Base-by-base conservation (phyloP, 2,329 filamentous ascomycete species). In the Venturia effusa region DNA sequence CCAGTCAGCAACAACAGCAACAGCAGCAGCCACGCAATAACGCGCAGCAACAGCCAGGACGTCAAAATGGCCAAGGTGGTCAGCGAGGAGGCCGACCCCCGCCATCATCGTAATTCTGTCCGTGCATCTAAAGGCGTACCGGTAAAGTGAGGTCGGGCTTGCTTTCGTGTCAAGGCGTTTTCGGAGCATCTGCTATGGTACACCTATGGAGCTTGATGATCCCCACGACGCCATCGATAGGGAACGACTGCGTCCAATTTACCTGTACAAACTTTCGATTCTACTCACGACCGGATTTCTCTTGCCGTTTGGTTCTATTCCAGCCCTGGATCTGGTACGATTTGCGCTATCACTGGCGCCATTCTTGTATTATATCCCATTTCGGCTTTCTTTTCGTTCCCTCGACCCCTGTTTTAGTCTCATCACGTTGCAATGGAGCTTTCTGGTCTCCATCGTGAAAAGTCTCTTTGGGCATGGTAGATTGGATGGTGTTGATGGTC, bases 21-120 rank as follows among this genome's bases (percentile, higher is more conserved):
- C 60, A 62, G 60, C 22, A 30, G 10, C 27, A 37, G 13, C 34
- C 39, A 13, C 59, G 59, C 59, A 37, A 43, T 7, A 40, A 41
- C 19, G n/a, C 37, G 15, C 59, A 39, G 19, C 34, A 40, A 37
- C 37, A 39, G 37, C 11, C n/a, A 60, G 59, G 59, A 22, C 45
- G 61, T n/a, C 61, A 63, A 32, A 63, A 63, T 40, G 61, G 61
- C 13, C 40, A 51, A 39, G 40, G 43, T 17, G 60, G 60, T 15
- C 48, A 63, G 22, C 41, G 61, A 40, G 61, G 61, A 24, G 61
- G 61, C 19, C 45, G 45, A n/a, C 40, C 45, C 3, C 61, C 61
- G 27, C 61, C 61, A 17, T 40, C 61, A 22, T 54, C 34, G n/a
- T 51, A 40, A 8, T 63, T 10, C 2, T n/a, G n/a, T 37, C 5